Conservation (phyloP, 176 grass and related monocot species). For the Rhynchospora tenuis region DNA sequence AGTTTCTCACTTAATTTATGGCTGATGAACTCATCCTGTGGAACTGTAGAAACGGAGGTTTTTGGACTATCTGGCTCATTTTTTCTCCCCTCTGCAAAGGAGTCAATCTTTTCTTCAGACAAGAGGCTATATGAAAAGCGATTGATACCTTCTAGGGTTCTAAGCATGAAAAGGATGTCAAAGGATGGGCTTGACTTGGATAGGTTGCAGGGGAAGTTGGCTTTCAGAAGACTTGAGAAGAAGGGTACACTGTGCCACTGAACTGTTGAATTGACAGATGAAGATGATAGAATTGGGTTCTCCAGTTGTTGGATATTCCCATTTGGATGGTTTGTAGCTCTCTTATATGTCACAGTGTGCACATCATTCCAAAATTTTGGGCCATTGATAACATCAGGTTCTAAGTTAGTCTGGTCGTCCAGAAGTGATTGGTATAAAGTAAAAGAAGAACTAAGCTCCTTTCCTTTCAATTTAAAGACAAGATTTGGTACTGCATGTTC, state of each 20-base stretch:
- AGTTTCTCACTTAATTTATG: conserved; percentile 90
- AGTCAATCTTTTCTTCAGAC: conserved; percentile 47
- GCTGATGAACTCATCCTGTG: conserved; percentile 69
- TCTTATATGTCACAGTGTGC: conserved; percentile 67
- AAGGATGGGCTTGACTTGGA: conserved; percentile 56
- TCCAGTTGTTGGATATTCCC: background rate
- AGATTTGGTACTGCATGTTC: conserved; percentile 37
- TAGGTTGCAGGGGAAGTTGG: conserved; percentile 68
- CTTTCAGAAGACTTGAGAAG: conserved; percentile 62
- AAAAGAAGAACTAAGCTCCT: conserved; percentile 59
- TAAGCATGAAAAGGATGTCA: conserved; percentile 93
- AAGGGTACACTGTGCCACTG: conserved; percentile 55
- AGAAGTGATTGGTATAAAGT: conserved; percentile 91
- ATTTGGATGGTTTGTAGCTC: conserved; percentile 28
- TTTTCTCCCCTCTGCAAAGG: conserved; percentile 58
- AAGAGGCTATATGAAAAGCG: conserved; percentile 46
- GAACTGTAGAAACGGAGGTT: conserved; percentile 45
- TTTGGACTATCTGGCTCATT: conserved; percentile 60
- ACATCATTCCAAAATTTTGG: conserved; percentile 73
- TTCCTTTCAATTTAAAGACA: conserved; percentile 68
- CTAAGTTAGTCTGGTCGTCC: conserved; percentile 57
- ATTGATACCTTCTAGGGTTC: conserved; percentile 81
- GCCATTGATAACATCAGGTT: conserved; percentile 73
- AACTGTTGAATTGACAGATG: conserved; percentile 33
- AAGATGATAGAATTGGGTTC: conserved; percentile 21